Base-by-base conservation (phyloP, 208 protist genomes). In the Vickermania ingenoplastis region DNA sequence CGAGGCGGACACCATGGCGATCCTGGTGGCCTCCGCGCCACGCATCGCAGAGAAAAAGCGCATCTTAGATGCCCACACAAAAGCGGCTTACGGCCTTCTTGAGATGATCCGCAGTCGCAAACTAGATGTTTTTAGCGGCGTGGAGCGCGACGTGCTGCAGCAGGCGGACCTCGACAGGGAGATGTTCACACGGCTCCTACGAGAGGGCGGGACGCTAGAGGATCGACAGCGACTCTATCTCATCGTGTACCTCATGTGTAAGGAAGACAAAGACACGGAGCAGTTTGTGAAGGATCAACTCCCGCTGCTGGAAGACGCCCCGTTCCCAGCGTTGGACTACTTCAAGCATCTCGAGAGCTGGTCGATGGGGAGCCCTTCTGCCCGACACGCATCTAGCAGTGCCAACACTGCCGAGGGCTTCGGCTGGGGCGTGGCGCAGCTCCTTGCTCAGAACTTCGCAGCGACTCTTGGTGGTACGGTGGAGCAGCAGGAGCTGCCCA, bases 351-450 rank as follows among this genome's bases (percentile, higher is more conserved):
- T 94, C 48, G 80, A 83, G 4, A 81, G 66, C 58, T 94, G 83
- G 83, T 88, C 83, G 1, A 26, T 83, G 4, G 30, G 56, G 11
- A 52, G 48, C 3, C 29, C 55, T 2, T 2, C 2, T 2, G 53
- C 53, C 28, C 65, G 57, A 41, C 29, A 61, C 51, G 17, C 63
- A 60, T 5, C 54, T 50, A n/a, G 54, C 64, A 51, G 14, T 58
- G 50, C 57, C 41, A 53, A 2, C 54, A 55, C 69, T 2, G 66
- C 65, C 2, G 65, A 87, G 31, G 83, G 77, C 55, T 86, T 89
- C 64, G 83, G 76, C 2, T 94, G 87, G 83, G 83, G 80, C 21
- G 77, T 94, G 49, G 87, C 87, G n/a, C 87, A 94, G 77, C 83
- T 84, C 41, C 50, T 94, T 31, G 83, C 83, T 7, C 85, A 89